Base-by-base conservation (phyloP, 192 early-diverging fungal species). In the Coemansia furcata region DNA sequence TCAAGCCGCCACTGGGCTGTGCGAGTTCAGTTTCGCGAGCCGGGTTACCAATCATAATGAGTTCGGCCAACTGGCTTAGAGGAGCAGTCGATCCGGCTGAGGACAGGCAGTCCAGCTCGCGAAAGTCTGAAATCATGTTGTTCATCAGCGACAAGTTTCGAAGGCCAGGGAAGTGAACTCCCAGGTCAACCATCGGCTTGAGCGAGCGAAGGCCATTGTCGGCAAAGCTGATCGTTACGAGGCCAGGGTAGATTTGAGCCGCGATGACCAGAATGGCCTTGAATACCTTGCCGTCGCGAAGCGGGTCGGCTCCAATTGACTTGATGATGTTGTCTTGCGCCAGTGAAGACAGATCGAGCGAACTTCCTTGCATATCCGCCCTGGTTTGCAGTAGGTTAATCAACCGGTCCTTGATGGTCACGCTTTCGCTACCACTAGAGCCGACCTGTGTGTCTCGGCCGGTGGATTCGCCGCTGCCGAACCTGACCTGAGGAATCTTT, bases 71-170 rank as follows among this genome's bases (percentile, higher is more conserved):
- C 19, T 72, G 37, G 52, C 62, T 49, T 29, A 81, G 64, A 3
- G 78, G 78, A 35, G 69, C 73, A 4, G 70, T 81, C 23, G 78
- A 81, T 19, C 78, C 78, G 6, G 38, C 32, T n/a, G 73, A 52
- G 10, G 78, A 72, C 60, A 81, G 60, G 38, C 74, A 81, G 60
- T 76, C 70, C 33, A 81, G 71, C 57, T 71, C 65, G 35, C 78
- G 62, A 49, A 76, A 69, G 49, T 81, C 70, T 2, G 73, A 44
- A 17, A 81, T 43, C 60, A 36, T 52, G 65, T 81, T 81, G 67
- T 73, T 81, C 73, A 76, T 76, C 52, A 81, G 38, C 39, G 78
- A 81, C 43, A 81, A 40, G 63, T 72, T 76, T 40, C 66, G 66
- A 9, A 81, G 62, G 15, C 70, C 66, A 6, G 78, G 78, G 54